phyloP scores from a whole-genome alignment of 306 rosid species.

The Inga oerstediana region DNA sequence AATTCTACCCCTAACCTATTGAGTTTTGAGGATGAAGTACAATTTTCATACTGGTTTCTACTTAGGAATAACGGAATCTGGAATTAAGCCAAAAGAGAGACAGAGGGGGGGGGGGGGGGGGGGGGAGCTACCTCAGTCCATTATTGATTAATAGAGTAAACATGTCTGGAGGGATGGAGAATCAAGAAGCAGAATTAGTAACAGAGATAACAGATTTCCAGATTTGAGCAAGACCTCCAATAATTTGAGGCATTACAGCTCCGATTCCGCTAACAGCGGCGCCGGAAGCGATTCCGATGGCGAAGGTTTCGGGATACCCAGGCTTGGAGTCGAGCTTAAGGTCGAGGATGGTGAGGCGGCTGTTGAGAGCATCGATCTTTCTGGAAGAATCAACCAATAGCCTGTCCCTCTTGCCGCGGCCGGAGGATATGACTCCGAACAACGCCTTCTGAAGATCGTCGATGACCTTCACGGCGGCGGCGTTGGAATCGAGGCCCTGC shows the following conservation, averaged over 20 bases:
- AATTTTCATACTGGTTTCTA: background rate
- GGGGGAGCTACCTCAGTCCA: background rate
- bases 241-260: slow-evolving; percentile 55
- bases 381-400: slow-evolving; percentile 55
- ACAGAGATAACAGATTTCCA: slow-evolving; percentile 60
- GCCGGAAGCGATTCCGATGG: slow-evolving; percentile 78
- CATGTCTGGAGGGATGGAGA: background rate
- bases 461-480: slow-evolving; percentile 81
- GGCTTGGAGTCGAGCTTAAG: slow-evolving; percentile 90
- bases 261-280: slow-evolving; percentile 61
- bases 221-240: slow-evolving; percentile 56
- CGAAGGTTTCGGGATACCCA: slow-evolving; percentile 61
- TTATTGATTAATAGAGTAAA: background rate
- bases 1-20: background rate
- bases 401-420: slow-evolving; percentile 66
- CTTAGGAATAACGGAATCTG: background rate
- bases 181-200: slow-evolving; percentile 44
- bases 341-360: slow-evolving; percentile 62
- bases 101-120: background rate
- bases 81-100: background rate
- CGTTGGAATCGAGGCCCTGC: slow-evolving; percentile 63
- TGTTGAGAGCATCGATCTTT: slow-evolving; percentile 58
- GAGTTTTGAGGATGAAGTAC: background rate
- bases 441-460: slow-evolving; percentile 87
- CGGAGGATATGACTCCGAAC: slow-evolving; percentile 66